Evolutionary conservation across 345 rosid species (phyloP), one percentile per base, ranked within the genome.

Genomic region (Raphanus raphanistrum): DNA sequence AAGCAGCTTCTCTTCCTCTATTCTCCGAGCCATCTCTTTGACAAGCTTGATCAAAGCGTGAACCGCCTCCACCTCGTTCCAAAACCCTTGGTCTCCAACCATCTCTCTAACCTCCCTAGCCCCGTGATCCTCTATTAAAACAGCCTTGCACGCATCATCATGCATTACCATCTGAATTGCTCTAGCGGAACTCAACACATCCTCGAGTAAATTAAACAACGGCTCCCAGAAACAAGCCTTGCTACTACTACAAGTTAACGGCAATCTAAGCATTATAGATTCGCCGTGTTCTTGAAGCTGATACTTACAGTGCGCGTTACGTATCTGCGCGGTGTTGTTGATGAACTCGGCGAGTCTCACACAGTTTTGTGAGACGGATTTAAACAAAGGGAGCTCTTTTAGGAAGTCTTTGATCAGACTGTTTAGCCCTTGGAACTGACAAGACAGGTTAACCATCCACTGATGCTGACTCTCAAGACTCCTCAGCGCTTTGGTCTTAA

Each of bases 371-470:
- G 60, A 7, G 2, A 89, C 28, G 12, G 60, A 67, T 69, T 83
- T 85, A 85, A 96, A 90, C 74, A 96, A 66, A 74, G 92, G 90
- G 21, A 93, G 90, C 84, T 90, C 97, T 85, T 85, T 90, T 54
- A 73, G 36, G 33, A 93, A 91, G 71, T 91, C 97, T 83, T 90
- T 91, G 70, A 96, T 88, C 84, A 96, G 82, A 80, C 84, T 84
- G 75, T 76, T 88, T 50, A 93, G 85, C 11, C 90, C 99, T 79
- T 91, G 96, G 71, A 91, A 81, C 85, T 91, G 97, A 75, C 99
- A 96, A 60, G 92, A 85, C 54, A 96, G 84, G 79, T 96, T 96
- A 71, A 96, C 90, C 98, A 96, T 93, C 99, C 99, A 93, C 35
- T 89, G 95, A 72, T 96, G 84, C 84, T 86, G 97, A 74, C 84